Evolutionary conservation across 2,329 filamentous ascomycete genomes (phyloP), one percentile per base, ranked within the genome.

Genomic region (Diaporthe sp.): DNA sequence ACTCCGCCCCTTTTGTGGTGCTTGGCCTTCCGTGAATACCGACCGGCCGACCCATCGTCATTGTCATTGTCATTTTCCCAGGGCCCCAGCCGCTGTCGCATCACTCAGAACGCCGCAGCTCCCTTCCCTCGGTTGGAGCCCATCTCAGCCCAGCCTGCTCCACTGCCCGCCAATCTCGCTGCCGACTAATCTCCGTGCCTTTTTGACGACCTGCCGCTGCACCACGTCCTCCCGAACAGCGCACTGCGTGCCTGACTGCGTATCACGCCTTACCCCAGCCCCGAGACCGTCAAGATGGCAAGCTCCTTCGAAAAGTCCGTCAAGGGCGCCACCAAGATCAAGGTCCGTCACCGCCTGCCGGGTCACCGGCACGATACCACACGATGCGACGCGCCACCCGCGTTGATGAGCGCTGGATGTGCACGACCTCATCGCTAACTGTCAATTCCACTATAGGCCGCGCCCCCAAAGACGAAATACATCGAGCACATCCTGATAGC

Each of bases 281-380:
- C 37, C 59, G 56, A 61, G 58, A 61, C n/a, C 55, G 32, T 51
- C 61, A 79, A 68, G 78, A 96, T 96, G 94, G 91, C 93, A 78
- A 94, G 92, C 87, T 96, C 94, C 74, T 98, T 98, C 83, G 97
- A 99, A 89, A 99, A 98, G 89, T 97, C 96, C 79, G 97, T 99
- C 82, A 98, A 98, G 89, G 97, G 96, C 86, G 96, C 94, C 80
- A 98, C 96, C 81, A 98, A 98, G 89, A 94, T 97, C 83, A 98
- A 98, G 92, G 95, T 96, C 80, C 83, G 83, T 78, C 44, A 56
- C 56, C 69, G 10, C 75, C 70, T 37, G 47, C 15, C 51, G 50
- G 30, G 13, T 42, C 51, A 13, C 5, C 51, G 25, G 39, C 12
- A 30, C 66, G 19, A 44, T 13, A 39, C 69, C 55, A 71, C 17